phyloP scores from a whole-genome alignment of 495 filamentous ascomycete species.

The Rhypophila decipiens region DNA sequence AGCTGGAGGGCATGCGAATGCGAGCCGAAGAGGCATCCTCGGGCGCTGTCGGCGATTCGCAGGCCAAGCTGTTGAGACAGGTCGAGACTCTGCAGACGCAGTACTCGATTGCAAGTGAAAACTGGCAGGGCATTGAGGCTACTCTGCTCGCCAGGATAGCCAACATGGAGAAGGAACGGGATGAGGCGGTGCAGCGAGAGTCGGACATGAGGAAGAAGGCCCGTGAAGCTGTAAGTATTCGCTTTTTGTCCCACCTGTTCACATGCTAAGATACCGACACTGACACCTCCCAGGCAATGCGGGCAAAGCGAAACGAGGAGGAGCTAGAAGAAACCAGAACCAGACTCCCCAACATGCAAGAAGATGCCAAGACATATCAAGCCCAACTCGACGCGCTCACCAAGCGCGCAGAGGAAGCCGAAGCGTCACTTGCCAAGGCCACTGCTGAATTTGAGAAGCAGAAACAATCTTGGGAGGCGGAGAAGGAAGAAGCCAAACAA shows the following conservation, averaged over 20 bases:
- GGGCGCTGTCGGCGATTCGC: constrained; percentile 71
- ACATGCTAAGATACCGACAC: constrained; percentile 6
- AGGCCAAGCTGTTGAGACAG: constrained; percentile 86
- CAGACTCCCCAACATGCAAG: constrained; percentile 53
- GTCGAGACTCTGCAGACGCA: constrained; percentile 95
- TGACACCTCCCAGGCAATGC: constrained; percentile 52
- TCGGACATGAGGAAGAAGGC: constrained; percentile 78
- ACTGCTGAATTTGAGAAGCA: constrained; percentile 37
- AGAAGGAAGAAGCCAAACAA: constrained; percentile 60
- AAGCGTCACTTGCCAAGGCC: constrained; percentile 53
- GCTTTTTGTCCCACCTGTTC: not conserved
- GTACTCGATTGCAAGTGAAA: constrained; percentile 88
- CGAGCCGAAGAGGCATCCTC: constrained; percentile 88
- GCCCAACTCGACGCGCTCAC: constrained; percentile 59
- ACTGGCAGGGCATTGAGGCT: constrained; percentile 93
- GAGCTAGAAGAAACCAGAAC: constrained; percentile 69
- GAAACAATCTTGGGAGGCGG: constrained; percentile 58
- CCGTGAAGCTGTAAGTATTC: constrained; percentile 64
- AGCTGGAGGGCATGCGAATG: constrained; percentile 79
- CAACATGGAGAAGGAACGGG: constrained; percentile 79
- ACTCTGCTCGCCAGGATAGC: constrained; percentile 68
- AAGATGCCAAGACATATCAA: constrained; percentile 49
- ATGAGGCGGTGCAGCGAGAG: constrained; percentile 78
- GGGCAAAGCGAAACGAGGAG: constrained; percentile 70
- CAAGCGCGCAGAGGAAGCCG: constrained; percentile 56